Evolutionary conservation across 2,329 filamentous ascomycete species (phyloP).

Genomic region (Pestalotiopsis sp.): DNA sequence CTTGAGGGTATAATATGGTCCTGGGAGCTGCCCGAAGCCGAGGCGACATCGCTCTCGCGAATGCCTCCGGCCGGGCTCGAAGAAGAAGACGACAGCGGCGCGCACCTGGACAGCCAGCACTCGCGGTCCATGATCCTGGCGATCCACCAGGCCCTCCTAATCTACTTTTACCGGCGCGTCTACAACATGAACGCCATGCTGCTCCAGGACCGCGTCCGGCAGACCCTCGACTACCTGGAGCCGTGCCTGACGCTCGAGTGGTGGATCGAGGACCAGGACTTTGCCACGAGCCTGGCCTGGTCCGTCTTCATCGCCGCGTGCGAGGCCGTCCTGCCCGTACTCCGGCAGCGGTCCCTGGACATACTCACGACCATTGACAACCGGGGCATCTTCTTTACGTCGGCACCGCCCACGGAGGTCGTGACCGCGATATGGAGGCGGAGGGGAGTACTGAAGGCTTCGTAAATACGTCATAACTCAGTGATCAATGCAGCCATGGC

Average conservation of each 20-base stretch:
- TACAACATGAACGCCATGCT: conserved; percentile 41
- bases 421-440: conserved; percentile 23
- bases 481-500: not conserved
- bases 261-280: conserved; percentile 36
- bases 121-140: conserved; percentile 36
- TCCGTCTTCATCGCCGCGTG: conserved; percentile 45
- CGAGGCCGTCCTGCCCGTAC: conserved; percentile 38
- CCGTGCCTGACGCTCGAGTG: conserved; percentile 29
- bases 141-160: conserved; percentile 44
- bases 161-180: conserved; percentile 49
- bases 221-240: conserved; percentile 38
- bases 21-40: conserved; percentile 22
- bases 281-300: conserved; percentile 43
- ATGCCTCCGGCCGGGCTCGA: conserved; percentile 7
- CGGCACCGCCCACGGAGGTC: conserved; percentile 27
- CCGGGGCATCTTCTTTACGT: conserved; percentile 29
- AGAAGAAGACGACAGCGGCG: not conserved
- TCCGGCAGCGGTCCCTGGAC: conserved; percentile 31
- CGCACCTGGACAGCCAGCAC: conserved; percentile 18
- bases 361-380: conserved; percentile 29
- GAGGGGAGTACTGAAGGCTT: not conserved
- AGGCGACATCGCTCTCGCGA: not conserved
- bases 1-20: conserved; percentile 36
- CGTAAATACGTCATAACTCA: not conserved
- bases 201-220: conserved; percentile 38